Conservation (phyloP, 441 rosid genomes). For the Croton setiger region DNA sequence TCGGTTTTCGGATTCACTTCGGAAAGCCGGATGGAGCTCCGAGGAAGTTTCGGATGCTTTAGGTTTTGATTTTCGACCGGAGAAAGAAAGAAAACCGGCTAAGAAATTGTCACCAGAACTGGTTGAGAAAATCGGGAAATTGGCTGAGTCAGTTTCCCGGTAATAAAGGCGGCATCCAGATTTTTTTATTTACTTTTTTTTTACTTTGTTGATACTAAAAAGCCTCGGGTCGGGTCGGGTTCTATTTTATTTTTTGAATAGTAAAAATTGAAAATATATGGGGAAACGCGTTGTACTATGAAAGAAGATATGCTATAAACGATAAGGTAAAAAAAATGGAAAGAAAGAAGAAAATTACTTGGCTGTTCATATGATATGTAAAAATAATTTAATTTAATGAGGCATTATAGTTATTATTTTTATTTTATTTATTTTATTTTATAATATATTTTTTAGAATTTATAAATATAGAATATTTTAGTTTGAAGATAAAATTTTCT, state of each 20-base stretch:
- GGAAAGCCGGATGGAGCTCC: conserved; percentile 95
- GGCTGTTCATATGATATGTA: conserved; percentile 25
- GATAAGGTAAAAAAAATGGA: conserved; percentile 9
- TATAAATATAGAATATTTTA: too few species aligned
- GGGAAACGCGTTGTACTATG: conserved; percentile 39
- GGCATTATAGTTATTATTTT: not conserved
- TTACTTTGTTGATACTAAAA: too few species aligned
- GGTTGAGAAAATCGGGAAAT: conserved; percentile 63
- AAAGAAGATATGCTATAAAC: conserved; percentile 23
- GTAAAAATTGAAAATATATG: conserved; percentile 24
- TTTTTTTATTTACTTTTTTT: not conserved
- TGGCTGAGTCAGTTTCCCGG: conserved; percentile 83
- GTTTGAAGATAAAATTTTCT: too few species aligned
- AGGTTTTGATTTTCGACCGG: conserved; percentile 78
- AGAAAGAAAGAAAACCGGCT: conserved; percentile 69
- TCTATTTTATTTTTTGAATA: conserved; percentile 13
- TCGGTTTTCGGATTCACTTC: conserved; percentile 80
- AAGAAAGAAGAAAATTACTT: conserved; percentile 12
- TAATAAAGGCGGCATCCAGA: conserved; percentile 25
- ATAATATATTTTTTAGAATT: not conserved
- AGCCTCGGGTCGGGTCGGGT: conserved; percentile 22
- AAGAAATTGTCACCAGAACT: conserved; percentile 71
- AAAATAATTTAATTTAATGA: conserved; percentile 17
- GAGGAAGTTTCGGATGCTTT: conserved; percentile 91
- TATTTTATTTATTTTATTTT: not conserved